These are phyloP conservation scores for Polychaeton citri DNA, from an alignment of 2,329 filamentous ascomycete genomes.

Conservation along the genomic window DNA sequence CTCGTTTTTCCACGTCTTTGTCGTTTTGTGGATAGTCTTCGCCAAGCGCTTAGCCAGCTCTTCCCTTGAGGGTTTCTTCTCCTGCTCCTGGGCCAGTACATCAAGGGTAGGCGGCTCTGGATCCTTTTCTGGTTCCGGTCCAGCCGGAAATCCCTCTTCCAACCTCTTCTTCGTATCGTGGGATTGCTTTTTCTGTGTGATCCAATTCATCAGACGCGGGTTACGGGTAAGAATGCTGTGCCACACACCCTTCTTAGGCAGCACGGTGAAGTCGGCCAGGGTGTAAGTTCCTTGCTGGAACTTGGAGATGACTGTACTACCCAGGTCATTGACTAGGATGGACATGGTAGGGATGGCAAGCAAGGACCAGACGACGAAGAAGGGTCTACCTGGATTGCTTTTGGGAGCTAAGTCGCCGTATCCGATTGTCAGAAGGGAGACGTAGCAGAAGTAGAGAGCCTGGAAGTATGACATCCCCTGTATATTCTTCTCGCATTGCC, in stretches of 20 bases:
- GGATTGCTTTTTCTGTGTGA: slow-evolving; percentile 21
- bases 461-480: slow-evolving; percentile 61
- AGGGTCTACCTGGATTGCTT: slow-evolving; percentile 66
- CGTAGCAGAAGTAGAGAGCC: slow-evolving; percentile 74
- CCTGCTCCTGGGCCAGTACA: slow-evolving; percentile 28
- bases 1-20: slow-evolving; percentile 45
- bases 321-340: slow-evolving; percentile 69
- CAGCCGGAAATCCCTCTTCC: slow-evolving; percentile 33
- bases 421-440: slow-evolving; percentile 67
- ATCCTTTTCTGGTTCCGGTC: slow-evolving; percentile 17
- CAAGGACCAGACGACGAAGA: slow-evolving; percentile 89
- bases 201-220: slow-evolving; percentile 27
- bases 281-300: slow-evolving; percentile 50
- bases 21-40: slow-evolving; percentile 54
- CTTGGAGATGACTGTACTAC: slow-evolving; percentile 61
- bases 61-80: slow-evolving; percentile 36
- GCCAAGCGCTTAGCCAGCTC: slow-evolving; percentile 51
- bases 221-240: slow-evolving; percentile 35
- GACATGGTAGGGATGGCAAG: slow-evolving; percentile 81
- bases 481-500: slow-evolving; percentile 39
- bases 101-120: slow-evolving; percentile 23
- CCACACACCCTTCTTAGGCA: slow-evolving; percentile 49
- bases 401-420: slow-evolving; percentile 69
- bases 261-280: slow-evolving; percentile 51
- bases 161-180: slow-evolving; percentile 25